Base-by-base conservation (phyloP, 495 filamentous ascomycete species). In the Neohortaea acidophila region DNA sequence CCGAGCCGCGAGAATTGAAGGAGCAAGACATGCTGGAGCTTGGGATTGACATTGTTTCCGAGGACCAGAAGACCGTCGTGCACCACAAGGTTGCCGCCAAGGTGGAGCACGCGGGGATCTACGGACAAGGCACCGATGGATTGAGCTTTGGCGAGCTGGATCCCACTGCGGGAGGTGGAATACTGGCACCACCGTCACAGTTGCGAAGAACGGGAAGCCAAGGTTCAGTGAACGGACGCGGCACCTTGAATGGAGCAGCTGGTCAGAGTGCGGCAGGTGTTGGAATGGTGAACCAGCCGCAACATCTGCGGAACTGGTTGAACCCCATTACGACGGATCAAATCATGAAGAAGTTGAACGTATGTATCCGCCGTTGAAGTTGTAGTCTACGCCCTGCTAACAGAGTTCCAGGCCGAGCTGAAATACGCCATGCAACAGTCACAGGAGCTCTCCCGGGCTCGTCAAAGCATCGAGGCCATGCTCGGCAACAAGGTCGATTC, bases 31-130 rank as follows among this genome's bases (percentile, higher is more conserved):
- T 85, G 26, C 59, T 97, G 21, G 89, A 97, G 52, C 62, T 97
- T 29, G 89, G 89, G 31, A 97, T 97, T 38, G 89, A 97, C 56
- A 97, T 97, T 49, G 86, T 97, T 15, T 87, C 82, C 51, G 89
- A 97, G 53, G 89, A 97, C 56, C 87, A 94, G 54, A 94, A 92
- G 60, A 93, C 84, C 0, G 81, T 97, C 22, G 85, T 97, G 11
- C 89, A 97, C 56, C 89, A 94, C 59, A 97, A 97, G 52, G 89
- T 97, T 19, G 84, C 85, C 4, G 84, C 87, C 11, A 86, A 89
- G 51, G 84, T 97, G 40, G 89, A 96, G 51, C 82, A 93, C 63
- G 85, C 89, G 11, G 89, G 89, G 13, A 69, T 82, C 38, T 72
- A 84, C 56, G 54, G 64, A 52, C 59, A 67, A 53, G 54, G 63